These are phyloP conservation scores for Penicillium capsulatum DNA, from an alignment of 2,329 filamentous ascomycete species.

Conservation along the genomic window DNA sequence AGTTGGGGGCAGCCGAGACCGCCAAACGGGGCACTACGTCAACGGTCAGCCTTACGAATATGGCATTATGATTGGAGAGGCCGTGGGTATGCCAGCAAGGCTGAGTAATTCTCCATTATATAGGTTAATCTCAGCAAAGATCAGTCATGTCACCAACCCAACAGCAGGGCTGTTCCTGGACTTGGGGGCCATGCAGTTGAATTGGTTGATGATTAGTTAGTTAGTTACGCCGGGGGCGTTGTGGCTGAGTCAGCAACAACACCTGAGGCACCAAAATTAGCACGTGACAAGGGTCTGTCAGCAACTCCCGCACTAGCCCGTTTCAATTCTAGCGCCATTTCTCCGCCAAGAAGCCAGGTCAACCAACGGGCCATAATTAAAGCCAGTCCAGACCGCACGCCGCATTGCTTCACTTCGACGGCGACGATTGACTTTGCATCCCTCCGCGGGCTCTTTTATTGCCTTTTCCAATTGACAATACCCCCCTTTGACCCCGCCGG, in stretches of 20 bases:
- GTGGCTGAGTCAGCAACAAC: background rate
- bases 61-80: background rate
- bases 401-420: slow-evolving; percentile 10
- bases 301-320: background rate
- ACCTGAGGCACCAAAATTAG: too few relatives aligned
- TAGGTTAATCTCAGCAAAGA: too few relatives aligned
- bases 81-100: background rate
- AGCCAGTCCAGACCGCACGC: slow-evolving; percentile 20
- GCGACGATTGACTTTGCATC: slow-evolving; percentile 8
- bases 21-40: slow-evolving; percentile 16
- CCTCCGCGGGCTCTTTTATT: slow-evolving; percentile 6
- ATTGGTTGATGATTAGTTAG: background rate
- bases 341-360: slow-evolving; percentile 27
- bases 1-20: slow-evolving; percentile 2
- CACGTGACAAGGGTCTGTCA: too few relatives aligned
- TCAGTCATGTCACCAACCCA: too few relatives aligned
- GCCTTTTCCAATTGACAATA: slow-evolving; percentile 11
- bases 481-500: slow-evolving; percentile 34
- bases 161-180: too few relatives aligned
- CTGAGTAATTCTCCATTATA: too few relatives aligned
- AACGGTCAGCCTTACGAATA: slow-evolving; percentile 13
- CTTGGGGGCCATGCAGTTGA: too few relatives aligned
- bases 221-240: slow-evolving; percentile 8
- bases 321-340: slow-evolving; percentile 11
- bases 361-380: slow-evolving; percentile 26